Evolutionary conservation across 768 basidiomycete species (phyloP), one percentile per base, ranked within the genome.

Genomic region (Artomyces pyxidatus): DNA sequence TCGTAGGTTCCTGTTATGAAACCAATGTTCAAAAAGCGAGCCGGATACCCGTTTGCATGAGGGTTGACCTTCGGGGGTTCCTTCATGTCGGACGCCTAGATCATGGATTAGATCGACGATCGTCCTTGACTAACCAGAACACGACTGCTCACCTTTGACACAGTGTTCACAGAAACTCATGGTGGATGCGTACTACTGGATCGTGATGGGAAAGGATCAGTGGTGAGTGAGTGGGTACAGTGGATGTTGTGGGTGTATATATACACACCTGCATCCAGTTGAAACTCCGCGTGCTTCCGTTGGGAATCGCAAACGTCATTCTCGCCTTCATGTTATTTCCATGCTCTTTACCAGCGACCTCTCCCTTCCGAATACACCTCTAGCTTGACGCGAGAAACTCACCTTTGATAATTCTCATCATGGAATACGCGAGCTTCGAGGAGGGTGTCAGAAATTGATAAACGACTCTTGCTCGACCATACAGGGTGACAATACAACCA

Each of bases 91-190:
- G 39, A 67, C 65, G 35, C 64, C 68, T 67, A 30, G 23, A 10
- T 22, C 16, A 23, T 16, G 8, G 17, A 3, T 17, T 17, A 42
- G 29, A n/a, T n/a, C n/a, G n/a, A n/a, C n/a, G n/a, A n/a, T n/a
- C n/a, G n/a, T n/a, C n/a, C n/a, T n/a, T 7, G 25, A 39, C 26
- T 4, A 22, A 21, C 7, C 27, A 49, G 9, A 26, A 47, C 17
- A 29, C 12, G 11, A 9, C 6, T 21, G 47, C 64, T 32, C 46
- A 77, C 81, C 80, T 61, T 68, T 68, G 46, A 80, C 51, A 49
- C 81, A 84, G 56, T 82, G 61, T 50, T 71, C 65, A 64, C 80
- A 79, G 49, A 78, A 65, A 62, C 72, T 73, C 78, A 79, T 79
- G 40, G 1, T 35, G 32, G n/a, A 35, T 11, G 3, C n/a, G n/a